Conservation (phyloP, 2,329 filamentous ascomycete genomes). For the Zarea fungicola region DNA sequence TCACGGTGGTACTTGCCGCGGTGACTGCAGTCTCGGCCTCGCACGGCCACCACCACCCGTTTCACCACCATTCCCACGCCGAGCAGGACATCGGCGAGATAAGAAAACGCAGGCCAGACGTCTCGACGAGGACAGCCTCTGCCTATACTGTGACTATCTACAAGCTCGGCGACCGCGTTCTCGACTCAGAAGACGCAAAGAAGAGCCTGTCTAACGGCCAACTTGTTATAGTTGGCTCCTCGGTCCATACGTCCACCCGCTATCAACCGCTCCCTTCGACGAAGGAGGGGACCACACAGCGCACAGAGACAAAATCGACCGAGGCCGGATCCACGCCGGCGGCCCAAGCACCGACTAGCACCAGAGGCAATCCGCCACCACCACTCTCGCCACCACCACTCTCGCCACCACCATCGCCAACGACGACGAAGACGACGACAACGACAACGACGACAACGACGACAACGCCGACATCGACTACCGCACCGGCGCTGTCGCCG, state of each 20-base stretch:
- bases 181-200: slow-evolving; percentile 62
- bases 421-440: no score
- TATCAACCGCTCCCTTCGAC: slow-evolving; percentile 33
- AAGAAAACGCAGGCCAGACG: slow-evolving; percentile 41
- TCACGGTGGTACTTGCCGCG: no score
- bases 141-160: slow-evolving; percentile 65
- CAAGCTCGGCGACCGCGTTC: slow-evolving; percentile 58
- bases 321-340: no score
- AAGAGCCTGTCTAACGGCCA: slow-evolving; percentile 65
- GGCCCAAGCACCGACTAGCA: no score
- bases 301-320: slow-evolving; percentile 43
- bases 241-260: slow-evolving; percentile 46
- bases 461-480: slow-evolving; percentile 31
- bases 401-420: no score
- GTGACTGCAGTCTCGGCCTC: no score
- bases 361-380: no score
- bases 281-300: slow-evolving; percentile 41
- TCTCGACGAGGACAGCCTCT: slow-evolving; percentile 49
- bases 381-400: no score
- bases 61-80: slow-evolving; percentile 54
- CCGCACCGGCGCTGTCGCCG: slow-evolving; percentile 26
- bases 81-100: slow-evolving; percentile 38
- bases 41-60: slow-evolving; percentile 53
- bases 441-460: no score
- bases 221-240: slow-evolving; percentile 61